Evolutionary conservation across 177 flowering plant species (phyloP), one percentile per base, ranked within the genome.

Genomic region (Vitis hybrid): DNA sequence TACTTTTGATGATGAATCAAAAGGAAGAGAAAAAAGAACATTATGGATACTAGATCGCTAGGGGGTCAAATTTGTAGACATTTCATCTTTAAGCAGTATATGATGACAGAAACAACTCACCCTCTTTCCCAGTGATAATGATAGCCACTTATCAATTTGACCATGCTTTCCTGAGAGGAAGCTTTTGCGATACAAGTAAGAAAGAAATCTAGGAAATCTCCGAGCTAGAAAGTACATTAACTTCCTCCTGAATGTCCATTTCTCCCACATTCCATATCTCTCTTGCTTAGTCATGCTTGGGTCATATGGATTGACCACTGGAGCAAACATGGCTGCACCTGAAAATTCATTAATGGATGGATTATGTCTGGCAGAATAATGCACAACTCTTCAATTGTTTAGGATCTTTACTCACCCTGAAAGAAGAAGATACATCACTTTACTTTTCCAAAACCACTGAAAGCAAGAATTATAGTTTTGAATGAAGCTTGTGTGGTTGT

Each of bases 311-410:
- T 91, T 91, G 18, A 87, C 83, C 72, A 89, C 66, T 61, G 97
- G 94, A 66, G 91, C 91, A 80, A 90, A 77, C 86, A 92, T 81
- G 24, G 91, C 92, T n/a, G 87, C 97, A 83, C 97, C 97, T 92
- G 89, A 69, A 80, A 61, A 62, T 52, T n/a, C 8, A 32, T 15
- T 9, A 24, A 32, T 32, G 54, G 18, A 27, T 50, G 48, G 15
- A 61, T 71, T 19, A 27, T 27, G 30, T 0, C 30, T 27, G 30
- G 30, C 30, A 27, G 30, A 27, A 27, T 27, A 27, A 27, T 27
- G 30, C 0, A 27, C 30, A 27, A 27, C 30, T 27, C 30, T 27
- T 27, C 30, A 27, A 27, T 27, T 27, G 30, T 27, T 27, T 27
- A 27, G 30, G 30, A 27, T 27, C 30, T 27, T 27, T 27, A 27